These are phyloP conservation scores for Eutypella sp. DNA, from an alignment of 2,329 filamentous ascomycete species.

Conservation along the genomic window DNA sequence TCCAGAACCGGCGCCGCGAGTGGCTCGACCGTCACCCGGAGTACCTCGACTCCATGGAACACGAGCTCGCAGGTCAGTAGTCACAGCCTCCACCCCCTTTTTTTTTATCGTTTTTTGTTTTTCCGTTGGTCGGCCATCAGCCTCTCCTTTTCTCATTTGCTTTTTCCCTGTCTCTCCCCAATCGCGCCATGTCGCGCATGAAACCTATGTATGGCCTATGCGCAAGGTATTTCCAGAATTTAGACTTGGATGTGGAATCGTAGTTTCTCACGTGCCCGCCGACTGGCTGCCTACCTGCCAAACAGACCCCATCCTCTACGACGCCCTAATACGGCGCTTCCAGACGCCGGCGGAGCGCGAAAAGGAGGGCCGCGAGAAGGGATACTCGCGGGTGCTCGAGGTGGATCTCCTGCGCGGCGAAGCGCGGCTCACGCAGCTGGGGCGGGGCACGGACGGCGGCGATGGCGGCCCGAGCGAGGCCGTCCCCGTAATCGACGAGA, in stretches of 20 bases:
- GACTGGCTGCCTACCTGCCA: background rate
- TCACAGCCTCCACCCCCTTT: no score
- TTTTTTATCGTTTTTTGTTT: no score
- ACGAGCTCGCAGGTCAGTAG: slow-evolving; percentile 51
- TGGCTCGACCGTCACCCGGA: slow-evolving; percentile 68
- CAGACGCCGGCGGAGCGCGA: slow-evolving; percentile 70
- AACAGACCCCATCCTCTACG: slow-evolving; percentile 74
- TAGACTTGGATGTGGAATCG: no score
- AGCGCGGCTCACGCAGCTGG: slow-evolving; percentile 62
- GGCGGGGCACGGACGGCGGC: slow-evolving; percentile 11
- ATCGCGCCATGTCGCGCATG: background rate
- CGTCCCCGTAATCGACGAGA: background rate
- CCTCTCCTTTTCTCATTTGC: background rate
- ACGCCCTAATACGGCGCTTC: slow-evolving; percentile 71
- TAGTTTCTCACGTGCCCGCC: background rate
- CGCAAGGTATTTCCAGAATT: no score
- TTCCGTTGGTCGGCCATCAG: background rate
- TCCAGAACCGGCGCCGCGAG: slow-evolving; percentile 72
- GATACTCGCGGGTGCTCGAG: slow-evolving; percentile 74
- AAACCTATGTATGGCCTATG: no score
- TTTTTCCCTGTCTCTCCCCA: background rate
- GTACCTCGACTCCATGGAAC: slow-evolving; percentile 59
- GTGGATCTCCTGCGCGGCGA: slow-evolving; percentile 73
- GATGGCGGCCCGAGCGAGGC: background rate
- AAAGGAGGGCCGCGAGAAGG: slow-evolving; percentile 66